Percentiles rank a stretch among this genome's conserved stretches.
Conservation (phyloP, 208 protist species). For the Histomonas meleagridis region DNA sequence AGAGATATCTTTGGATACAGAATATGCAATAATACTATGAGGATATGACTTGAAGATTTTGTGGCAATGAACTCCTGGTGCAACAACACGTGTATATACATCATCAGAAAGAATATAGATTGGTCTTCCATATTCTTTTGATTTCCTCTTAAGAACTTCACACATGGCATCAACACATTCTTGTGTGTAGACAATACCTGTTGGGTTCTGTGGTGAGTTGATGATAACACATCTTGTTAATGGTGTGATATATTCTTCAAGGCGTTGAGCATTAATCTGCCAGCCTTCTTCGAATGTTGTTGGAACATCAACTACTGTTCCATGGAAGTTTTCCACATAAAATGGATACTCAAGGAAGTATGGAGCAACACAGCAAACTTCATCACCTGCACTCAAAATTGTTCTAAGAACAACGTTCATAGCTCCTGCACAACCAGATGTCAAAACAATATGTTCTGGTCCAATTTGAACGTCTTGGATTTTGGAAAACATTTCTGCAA, state of each 20-base stretch:
- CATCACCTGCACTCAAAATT: neutral
- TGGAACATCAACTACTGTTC: neutral
- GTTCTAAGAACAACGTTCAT: neutral
- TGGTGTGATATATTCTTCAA: neutral
- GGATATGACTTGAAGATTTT: neutral
- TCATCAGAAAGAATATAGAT: constrained; percentile 24
- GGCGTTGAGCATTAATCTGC: neutral
- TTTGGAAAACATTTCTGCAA: neutral
- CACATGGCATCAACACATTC: neutral
- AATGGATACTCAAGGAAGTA: constrained; percentile 24
- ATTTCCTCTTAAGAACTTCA: neutral
- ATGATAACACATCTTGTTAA: neutral
- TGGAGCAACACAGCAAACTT: neutral
- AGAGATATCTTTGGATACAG: neutral
- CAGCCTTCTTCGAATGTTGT: neutral
- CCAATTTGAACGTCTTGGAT: neutral
- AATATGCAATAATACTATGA: neutral
- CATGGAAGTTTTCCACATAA: neutral
- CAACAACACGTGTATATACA: neutral
- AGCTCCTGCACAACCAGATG: neutral
- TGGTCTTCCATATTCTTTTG: neutral
- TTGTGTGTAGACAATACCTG: neutral
- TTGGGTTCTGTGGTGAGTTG: constrained; percentile 23
- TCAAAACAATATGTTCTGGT: neutral
- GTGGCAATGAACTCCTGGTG: neutral